Percentiles rank a stretch among this genome's conserved stretches.
Evolutionary conservation across 75 land plant species (phyloP).

Genomic region (Sequoiadendron giganteum): DNA sequence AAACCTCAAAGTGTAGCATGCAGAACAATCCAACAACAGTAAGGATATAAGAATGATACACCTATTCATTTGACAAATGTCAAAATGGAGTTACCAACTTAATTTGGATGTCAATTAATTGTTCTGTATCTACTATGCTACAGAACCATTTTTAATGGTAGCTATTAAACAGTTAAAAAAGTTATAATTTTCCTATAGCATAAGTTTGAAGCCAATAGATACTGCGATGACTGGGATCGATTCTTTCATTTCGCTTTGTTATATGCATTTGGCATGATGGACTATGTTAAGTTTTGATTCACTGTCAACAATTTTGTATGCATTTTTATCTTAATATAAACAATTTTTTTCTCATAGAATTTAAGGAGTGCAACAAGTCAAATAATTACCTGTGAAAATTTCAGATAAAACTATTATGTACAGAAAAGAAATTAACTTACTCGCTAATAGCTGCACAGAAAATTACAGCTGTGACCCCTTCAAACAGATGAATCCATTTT

Average conservation of each 20-base stretch:
- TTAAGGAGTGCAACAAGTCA: background rate
- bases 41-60: background rate
- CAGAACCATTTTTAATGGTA: background rate
- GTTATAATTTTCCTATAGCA: background rate
- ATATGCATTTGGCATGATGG: background rate
- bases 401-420: background rate
- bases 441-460: constrained; percentile 98
- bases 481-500: constrained; percentile 98
- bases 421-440: constrained; percentile 40
- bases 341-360: background rate
- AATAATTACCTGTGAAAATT: background rate
- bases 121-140: background rate
- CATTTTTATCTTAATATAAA: background rate
- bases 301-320: background rate
- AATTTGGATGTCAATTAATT: background rate
- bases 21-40: background rate
- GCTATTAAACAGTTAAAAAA: background rate
- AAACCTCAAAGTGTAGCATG: background rate
- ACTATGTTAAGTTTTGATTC: background rate
- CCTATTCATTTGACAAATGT: background rate
- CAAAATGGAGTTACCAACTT: background rate
- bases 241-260: background rate
- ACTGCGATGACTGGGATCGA: background rate
- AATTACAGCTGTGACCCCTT: constrained; percentile 91
- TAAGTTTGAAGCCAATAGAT: background rate